Conservation (phyloP, 2,329 filamentous ascomycete species). For the Penicillium sp. region DNA sequence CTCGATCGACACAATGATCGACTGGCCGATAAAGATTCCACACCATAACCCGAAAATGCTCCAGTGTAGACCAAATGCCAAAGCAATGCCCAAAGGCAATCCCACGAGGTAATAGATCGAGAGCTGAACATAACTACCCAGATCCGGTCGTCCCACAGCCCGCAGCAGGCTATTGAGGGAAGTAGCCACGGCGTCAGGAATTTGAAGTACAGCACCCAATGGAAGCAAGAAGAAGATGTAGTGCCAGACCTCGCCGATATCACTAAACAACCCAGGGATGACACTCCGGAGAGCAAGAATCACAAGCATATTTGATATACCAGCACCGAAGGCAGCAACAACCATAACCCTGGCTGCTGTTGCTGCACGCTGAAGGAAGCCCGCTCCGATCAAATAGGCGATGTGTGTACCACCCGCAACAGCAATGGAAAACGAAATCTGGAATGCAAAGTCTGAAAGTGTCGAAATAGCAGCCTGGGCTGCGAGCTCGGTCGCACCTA, state of each 20-base stretch:
- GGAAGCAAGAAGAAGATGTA: conserved; percentile 69
- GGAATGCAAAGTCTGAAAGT: conserved; percentile 73
- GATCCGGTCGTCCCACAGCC: conserved; percentile 77
- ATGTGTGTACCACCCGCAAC: conserved; percentile 82
- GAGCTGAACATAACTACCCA: conserved; percentile 81
- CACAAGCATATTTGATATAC: conserved; percentile 69
- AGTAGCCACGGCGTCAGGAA: conserved; percentile 75
- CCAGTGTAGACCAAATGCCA: conserved; percentile 73
- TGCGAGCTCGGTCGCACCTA: conserved; percentile 73
- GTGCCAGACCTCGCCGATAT: conserved; percentile 64
- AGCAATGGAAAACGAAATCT: conserved; percentile 82
- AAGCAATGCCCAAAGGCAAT: conserved; percentile 72
- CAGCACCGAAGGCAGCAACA: conserved; percentile 63
- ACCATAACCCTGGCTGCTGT: conserved; percentile 73
- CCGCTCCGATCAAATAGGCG: conserved; percentile 86
- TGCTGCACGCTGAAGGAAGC: conserved; percentile 72
- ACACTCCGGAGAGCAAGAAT: conserved; percentile 65
- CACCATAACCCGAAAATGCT: conserved; percentile 74
- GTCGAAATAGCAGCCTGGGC: conserved; percentile 81
- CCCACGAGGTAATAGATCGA: conserved; percentile 80
- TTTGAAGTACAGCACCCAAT: conserved; percentile 77
- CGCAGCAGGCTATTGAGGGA: conserved; percentile 79
- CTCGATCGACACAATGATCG: conserved; percentile 54
- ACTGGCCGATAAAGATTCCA: conserved; percentile 68
- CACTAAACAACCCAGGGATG: conserved; percentile 72